Evolutionary conservation across 352 stramenopile genomes (phyloP), one percentile per base, ranked within the genome.

Genomic region (Pythium coloratum): DNA sequence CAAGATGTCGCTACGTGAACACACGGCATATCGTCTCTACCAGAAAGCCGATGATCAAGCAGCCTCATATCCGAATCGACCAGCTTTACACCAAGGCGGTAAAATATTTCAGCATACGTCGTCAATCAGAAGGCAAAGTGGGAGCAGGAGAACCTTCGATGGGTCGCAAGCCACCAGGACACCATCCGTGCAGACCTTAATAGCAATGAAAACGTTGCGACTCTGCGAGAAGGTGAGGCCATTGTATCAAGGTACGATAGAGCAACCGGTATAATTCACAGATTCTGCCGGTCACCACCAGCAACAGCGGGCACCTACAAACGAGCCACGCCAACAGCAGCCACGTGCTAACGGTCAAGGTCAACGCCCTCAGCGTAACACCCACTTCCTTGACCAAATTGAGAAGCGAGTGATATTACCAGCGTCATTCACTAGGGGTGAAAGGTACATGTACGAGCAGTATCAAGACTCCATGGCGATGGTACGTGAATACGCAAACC

Each of bases 391-490:
- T 2, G 47, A 59, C 3, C 49, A 59, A 54, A 49, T 59, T 20
- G 61, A 51, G 4, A 24, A 62, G 20, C 36, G 40, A 8, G n/a
- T 62, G 1, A 38, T 67, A 3, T n/a, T 67, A 14, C 61, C 51
- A 14, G 55, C 55, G 13, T 64, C 55, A 20, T 69, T 69, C 28
- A 69, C 63, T 0, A 55, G 63, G 12, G 55, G 55, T 54, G 33
- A 63, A 4, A 51, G 61, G 3, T 74, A 74, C 42, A 79, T 76
- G 63, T 58, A 72, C 28, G 28, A 55, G 42, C 67, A 55, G 32
- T 83, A 71, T 34, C 53, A 76, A 65, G 72, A 86, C 50, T 44
- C 66, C 1, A 79, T 85, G 64, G 64, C 75, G 7, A 79, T 89
- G 18, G 70, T 85, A 0, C 66, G 71, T 7, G 51, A 72, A 18